Percentiles rank a stretch among this genome's conserved stretches.
Conservation (phyloP, 2,329 filamentous ascomycete genomes). For the Monosporascus cannonballus region DNA sequence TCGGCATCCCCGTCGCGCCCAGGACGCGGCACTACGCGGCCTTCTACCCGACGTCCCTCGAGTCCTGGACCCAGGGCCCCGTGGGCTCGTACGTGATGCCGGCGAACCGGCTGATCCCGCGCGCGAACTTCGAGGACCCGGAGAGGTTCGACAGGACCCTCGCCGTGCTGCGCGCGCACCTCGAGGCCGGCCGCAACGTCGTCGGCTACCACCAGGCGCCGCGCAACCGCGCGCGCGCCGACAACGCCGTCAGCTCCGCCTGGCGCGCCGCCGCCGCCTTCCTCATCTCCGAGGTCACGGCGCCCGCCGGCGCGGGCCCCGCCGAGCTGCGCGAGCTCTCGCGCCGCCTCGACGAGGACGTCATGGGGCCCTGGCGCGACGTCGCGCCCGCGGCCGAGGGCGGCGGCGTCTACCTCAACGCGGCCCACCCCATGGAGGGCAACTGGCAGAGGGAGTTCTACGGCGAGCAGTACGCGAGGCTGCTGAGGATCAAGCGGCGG, state of each 20-base stretch:
- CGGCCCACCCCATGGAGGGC: conserved; percentile 30
- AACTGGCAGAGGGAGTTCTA: conserved; percentile 27
- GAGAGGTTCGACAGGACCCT: conserved; percentile 20
- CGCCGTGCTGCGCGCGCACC: conserved; percentile 19
- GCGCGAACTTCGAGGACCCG: conserved; percentile 26
- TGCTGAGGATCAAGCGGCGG: conserved; percentile 31
- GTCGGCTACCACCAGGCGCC: conserved; percentile 10
- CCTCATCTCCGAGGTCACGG: conserved; percentile 14
- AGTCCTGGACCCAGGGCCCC: conserved; percentile 23
- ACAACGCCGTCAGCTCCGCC: conserved; percentile 24
- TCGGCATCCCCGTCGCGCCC: conserved; percentile 12
- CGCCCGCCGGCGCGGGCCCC: conserved; percentile 2
- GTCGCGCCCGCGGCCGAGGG: conserved; percentile 10
- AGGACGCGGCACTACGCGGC: conserved; percentile 23
- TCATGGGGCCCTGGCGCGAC: conserved; percentile 17
- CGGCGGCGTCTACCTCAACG: conserved; percentile 30
- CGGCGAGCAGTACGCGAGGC: conserved; percentile 25
- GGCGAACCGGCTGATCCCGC: conserved; percentile 32
- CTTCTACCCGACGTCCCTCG: conserved; percentile 27
- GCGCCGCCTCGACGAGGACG: conserved; percentile 16
- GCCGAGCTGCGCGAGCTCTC: conserved; percentile 18
- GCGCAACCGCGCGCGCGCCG: conserved; percentile 11
- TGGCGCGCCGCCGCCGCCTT: conserved; percentile 22
- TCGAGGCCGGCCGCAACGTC: conserved; percentile 20
- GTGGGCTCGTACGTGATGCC: conserved; percentile 19